A percentile compares a stretch with the other conserved stretches of the same genome.
These are phyloP conservation scores for Metschnikowia matae DNA, from an alignment of 805 yeast genomes.

Conservation along the genomic window DNA sequence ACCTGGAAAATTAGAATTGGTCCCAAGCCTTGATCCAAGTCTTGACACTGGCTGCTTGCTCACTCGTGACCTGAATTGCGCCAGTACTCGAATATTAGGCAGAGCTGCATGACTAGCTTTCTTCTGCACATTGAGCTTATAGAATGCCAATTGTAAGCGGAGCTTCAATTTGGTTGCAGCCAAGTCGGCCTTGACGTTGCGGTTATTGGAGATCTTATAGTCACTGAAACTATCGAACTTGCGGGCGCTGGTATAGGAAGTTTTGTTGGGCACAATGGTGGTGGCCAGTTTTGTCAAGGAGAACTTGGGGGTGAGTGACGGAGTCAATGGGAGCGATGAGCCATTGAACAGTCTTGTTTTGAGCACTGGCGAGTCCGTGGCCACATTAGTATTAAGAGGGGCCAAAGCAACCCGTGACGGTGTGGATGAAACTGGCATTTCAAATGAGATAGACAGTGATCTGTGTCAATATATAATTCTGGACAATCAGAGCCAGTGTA, in stretches of 20 bases:
- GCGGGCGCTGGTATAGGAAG: conserved; percentile 8
- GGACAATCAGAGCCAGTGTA: no score
- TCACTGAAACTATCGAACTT: conserved; percentile 25
- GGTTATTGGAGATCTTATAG: conserved; percentile 19
- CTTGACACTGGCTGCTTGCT: not conserved
- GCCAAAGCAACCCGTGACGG: conserved; percentile 35
- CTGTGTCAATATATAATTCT: no score
- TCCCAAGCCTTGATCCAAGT: no score
- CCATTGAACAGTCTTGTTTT: conserved; percentile 11
- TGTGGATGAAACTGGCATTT: conserved; percentile 16
- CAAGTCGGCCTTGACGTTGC: conserved; percentile 33
- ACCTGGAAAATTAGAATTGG: no score
- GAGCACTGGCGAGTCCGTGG: conserved; percentile 14
- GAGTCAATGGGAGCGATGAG: conserved; percentile 17
- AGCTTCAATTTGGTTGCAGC: conserved; percentile 43
- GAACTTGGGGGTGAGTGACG: conserved; percentile 15
- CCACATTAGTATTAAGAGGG: conserved; percentile 29
- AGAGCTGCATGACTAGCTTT: conserved; percentile 13
- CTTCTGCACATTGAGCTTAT: conserved; percentile 29
- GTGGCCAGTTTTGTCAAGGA: conserved; percentile 16
- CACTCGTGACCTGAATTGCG: not conserved
- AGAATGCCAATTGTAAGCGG: conserved; percentile 40
- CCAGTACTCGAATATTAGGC: conserved; percentile 12
- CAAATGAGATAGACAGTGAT: not conserved
- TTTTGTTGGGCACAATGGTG: conserved; percentile 9